Conservation (phyloP, 805 yeast species). For the Tetrapisispora nanseiensis region DNA sequence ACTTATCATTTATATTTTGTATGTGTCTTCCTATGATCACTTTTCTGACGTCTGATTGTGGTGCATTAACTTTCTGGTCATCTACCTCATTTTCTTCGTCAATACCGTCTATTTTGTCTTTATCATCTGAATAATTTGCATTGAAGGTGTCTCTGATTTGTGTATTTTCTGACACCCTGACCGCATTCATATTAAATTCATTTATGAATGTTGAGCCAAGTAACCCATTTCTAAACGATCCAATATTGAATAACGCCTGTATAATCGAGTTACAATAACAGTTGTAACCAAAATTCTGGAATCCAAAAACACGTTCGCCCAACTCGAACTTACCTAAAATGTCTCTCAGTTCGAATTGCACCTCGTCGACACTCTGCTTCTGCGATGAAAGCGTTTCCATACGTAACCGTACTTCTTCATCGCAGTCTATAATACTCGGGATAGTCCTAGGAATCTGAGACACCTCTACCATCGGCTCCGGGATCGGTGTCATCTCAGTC, state of each 20-base stretch:
- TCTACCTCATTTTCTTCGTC: not conserved
- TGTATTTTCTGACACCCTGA: not conserved
- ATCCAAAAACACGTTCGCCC: conserved; percentile 49
- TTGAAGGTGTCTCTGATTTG: not conserved
- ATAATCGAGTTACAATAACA: conserved; percentile 91
- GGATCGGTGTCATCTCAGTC: no score
- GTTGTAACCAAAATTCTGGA: conserved; percentile 83
- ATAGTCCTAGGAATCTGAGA: not conserved
- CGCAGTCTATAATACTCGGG: not conserved
- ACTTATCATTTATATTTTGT: not conserved
- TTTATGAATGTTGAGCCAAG: conserved; percentile 19
- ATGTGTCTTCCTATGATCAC: not conserved
- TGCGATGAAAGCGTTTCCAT: no score
- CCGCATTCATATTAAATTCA: not conserved
- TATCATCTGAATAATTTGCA: not conserved
- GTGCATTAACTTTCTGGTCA: not conserved
- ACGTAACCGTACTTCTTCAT: not conserved
- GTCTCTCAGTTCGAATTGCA: not conserved
- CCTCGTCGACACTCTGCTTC: not conserved
- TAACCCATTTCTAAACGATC: conserved; percentile 51
- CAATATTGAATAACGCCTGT: conserved; percentile 75
- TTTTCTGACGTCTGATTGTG: not conserved
- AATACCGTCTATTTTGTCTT: not conserved
- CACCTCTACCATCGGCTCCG: no score
- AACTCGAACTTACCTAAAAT: not conserved